A percentile compares a stretch with the other conserved stretches of the same genome.
phyloP scores from a whole-genome alignment of 2,329 filamentous ascomycete species.

The Fusarium begoniae region DNA sequence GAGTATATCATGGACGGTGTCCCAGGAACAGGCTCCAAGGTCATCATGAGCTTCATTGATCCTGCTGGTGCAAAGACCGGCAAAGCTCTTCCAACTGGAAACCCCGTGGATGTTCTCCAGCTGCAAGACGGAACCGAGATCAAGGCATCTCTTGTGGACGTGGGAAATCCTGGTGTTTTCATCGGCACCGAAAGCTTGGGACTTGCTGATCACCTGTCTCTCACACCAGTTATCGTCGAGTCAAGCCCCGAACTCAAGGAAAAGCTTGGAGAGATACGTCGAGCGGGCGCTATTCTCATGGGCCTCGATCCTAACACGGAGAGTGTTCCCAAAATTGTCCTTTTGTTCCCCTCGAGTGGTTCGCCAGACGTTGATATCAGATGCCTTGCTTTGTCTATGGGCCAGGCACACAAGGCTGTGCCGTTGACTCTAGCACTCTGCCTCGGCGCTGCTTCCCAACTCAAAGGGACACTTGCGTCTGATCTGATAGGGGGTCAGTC shows the following conservation, averaged over 20 bases:
- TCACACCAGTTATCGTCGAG: constrained; percentile 65
- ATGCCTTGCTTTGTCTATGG: constrained; percentile 62
- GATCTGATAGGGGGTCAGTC: constrained; percentile 39
- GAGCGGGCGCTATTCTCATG: constrained; percentile 67
- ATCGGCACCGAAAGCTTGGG: constrained; percentile 62
- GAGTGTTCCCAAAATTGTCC: constrained; percentile 70
- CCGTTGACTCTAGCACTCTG: constrained; percentile 65
- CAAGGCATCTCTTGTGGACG: constrained; percentile 67
- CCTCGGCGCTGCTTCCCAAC: constrained; percentile 58
- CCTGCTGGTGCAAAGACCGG: constrained; percentile 73
- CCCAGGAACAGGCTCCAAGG: constrained; percentile 63
- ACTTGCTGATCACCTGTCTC: constrained; percentile 55
- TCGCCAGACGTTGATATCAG: constrained; percentile 50
- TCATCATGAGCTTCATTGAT: constrained; percentile 68
- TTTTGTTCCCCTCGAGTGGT: constrained; percentile 52
- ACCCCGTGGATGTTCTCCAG: constrained; percentile 59
- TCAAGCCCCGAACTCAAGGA: constrained; percentile 53
- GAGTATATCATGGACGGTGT: constrained; percentile 73
- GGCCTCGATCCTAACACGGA: constrained; percentile 58
- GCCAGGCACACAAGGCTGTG: constrained; percentile 65
- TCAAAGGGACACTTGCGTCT: constrained; percentile 55
- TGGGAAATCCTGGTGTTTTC: constrained; percentile 72
- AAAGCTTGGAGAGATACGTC: constrained; percentile 65
- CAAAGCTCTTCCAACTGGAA: constrained; percentile 60
- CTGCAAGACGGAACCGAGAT: constrained; percentile 49